Conservation (phyloP, 208 protist genomes). For the Plasmodiophora brassicae region DNA sequence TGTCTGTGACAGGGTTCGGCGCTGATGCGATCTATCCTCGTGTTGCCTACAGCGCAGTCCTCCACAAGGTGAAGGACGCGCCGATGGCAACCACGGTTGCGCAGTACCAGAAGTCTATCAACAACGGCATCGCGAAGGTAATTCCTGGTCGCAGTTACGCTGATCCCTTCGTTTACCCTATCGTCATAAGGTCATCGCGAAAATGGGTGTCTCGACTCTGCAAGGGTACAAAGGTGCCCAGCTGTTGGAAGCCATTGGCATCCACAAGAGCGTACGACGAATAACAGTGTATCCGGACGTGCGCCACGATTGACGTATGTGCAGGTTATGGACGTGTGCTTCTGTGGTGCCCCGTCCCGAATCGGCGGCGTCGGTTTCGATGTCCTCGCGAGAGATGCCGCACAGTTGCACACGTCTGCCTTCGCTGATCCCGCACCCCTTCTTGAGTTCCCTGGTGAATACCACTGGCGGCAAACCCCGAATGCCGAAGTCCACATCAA, state of each 20-base stretch:
- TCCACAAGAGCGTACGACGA: not conserved
- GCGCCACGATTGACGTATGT: no score
- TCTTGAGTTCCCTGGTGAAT: not conserved
- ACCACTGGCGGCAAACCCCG: not conserved
- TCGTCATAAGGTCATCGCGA: slow-evolving; percentile 70
- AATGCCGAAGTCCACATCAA: slow-evolving; percentile 32
- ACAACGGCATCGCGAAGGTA: not conserved
- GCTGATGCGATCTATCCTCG: slow-evolving; percentile 71
- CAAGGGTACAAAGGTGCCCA: slow-evolving; percentile 71
- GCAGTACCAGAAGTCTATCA: not conserved
- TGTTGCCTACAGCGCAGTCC: slow-evolving; percentile 50
- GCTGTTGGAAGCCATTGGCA: slow-evolving; percentile 75
- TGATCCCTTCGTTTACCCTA: slow-evolving; percentile 61
- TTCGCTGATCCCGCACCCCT: not conserved
- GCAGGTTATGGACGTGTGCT: slow-evolving; percentile 65
- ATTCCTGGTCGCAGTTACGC: no score
- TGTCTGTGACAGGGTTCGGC: slow-evolving; percentile 67
- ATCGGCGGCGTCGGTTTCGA: slow-evolving; percentile 61
- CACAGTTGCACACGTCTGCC: not conserved
- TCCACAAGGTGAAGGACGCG: not conserved
- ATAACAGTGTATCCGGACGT: slow-evolving; percentile 37
- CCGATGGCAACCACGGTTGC: not conserved
- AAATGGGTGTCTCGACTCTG: slow-evolving; percentile 76
- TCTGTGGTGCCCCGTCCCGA: slow-evolving; percentile 62
- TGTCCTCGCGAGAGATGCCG: slow-evolving; percentile 23